Base-by-base conservation (phyloP, 768 basidiomycete genomes). In the Rhizopogon vinicolor region DNA sequence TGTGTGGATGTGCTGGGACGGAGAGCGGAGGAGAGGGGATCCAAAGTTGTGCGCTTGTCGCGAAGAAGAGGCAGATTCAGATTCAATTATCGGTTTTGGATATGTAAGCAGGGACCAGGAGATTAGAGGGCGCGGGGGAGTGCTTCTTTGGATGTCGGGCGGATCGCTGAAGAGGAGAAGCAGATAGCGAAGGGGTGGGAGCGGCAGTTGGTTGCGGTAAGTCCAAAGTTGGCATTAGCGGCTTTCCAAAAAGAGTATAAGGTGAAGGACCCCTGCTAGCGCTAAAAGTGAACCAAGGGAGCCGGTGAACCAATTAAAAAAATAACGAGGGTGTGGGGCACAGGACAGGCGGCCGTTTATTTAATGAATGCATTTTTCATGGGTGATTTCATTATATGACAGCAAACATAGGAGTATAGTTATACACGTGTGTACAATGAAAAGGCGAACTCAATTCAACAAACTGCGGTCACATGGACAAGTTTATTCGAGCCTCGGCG, bases 401-500 rank as follows among this genome's bases (percentile, higher is more conserved):
- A 33, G 31, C 31, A 14, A 28, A 44, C 45, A 25, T 54, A 41
- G 53, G 45, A 44, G 5, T 25, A 25, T 5, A 25, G 25, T 25
- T 25, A 25, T 25, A 25, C 25, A 25, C 25, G 25, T 25, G 25
- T 25, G 25, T 25, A 25, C 25, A 25, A 25, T 25, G 25, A 25
- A 25, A 25, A 25, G 25, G 25, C 25, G 33, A 41, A 57, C 18
- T 44, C 51, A 52, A 52, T 62, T 40, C 16, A 67, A 25, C 25
- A 3, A 25, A 25, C 25, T 25, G 25, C 25, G 25, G 25, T 25
- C 25, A 25, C 25, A 25, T 25, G 25, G 25, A 25, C 31, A 33
- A 3, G 10, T 12, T 13, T 53, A 60, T 57, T 41, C 16, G 44
- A 25, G 61, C 74, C 73, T 74, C 73, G 74, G 73, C 73, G 73